These are phyloP conservation scores for Rhodamnia argentea DNA, from an alignment of 345 rosid genomes.

Conservation along the genomic window DNA sequence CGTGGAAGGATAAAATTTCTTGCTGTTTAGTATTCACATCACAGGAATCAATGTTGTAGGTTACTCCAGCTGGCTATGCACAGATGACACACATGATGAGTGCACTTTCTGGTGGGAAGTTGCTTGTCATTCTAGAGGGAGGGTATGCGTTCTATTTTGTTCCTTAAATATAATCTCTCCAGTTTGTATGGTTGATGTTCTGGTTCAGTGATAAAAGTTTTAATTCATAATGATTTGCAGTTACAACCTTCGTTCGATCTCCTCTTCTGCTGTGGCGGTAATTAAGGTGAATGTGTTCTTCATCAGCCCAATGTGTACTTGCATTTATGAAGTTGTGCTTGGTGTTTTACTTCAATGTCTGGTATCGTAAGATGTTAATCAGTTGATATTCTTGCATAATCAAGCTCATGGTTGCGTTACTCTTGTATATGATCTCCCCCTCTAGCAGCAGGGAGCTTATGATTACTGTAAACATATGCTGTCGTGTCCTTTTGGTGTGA, in stretches of 20 bases:
- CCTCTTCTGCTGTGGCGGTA: slow-evolving; percentile 91
- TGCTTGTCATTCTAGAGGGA: slow-evolving; percentile 97
- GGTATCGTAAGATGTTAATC: background rate
- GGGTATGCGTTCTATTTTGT: slow-evolving; percentile 39
- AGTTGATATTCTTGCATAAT: background rate
- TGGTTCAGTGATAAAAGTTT: background rate
- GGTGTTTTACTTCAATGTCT: background rate
- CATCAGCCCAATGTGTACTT: background rate
- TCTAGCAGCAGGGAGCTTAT: background rate
- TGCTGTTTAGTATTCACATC: background rate
- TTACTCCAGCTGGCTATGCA: slow-evolving; percentile 87
- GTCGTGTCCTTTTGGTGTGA: background rate
- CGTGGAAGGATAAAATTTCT: background rate
- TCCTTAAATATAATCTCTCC: background rate
- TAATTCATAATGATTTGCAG: slow-evolving; percentile 28
- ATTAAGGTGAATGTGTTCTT: slow-evolving; percentile 51
- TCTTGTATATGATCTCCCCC: background rate
- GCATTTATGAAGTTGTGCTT: background rate
- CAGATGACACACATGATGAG: slow-evolving; percentile 72
- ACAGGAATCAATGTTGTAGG: slow-evolving; percentile 19
- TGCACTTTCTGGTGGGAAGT: slow-evolving; percentile 57
- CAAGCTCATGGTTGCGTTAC: background rate
- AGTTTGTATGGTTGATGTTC: background rate
- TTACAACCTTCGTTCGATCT: slow-evolving; percentile 93
- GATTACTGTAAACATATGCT: background rate